Conservation (phyloP, 495 filamentous ascomycete genomes). For the Talaromyces borbonicus region DNA sequence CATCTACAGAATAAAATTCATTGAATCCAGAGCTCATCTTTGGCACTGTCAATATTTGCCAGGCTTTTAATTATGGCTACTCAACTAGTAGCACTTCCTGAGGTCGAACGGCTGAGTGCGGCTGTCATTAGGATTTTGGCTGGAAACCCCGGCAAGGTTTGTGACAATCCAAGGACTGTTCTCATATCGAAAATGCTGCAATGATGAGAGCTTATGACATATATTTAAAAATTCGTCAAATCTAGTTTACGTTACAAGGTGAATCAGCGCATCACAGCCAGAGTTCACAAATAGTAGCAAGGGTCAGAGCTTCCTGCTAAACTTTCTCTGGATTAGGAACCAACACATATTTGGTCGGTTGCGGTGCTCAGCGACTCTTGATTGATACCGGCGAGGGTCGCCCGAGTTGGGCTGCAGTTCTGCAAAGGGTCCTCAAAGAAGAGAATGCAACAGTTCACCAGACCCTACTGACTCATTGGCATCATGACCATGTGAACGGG, state of each 20-base stretch:
- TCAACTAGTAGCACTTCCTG: constrained; percentile 43
- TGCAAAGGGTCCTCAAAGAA: constrained; percentile 51
- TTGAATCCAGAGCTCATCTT: too few relatives aligned
- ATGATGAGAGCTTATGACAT: too few relatives aligned
- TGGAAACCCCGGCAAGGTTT: constrained; percentile 70
- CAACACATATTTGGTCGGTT: constrained; percentile 81
- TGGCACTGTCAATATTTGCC: neutral
- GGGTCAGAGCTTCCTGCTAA: too few relatives aligned
- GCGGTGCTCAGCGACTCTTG: constrained; percentile 53
- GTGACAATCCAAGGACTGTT: constrained; percentile 6
- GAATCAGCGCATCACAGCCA: neutral
- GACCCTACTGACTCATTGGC: constrained; percentile 81
- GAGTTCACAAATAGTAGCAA: neutral
- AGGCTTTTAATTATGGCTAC: constrained; percentile 29
- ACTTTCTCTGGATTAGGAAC: constrained; percentile 56
- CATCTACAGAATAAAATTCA: too few relatives aligned
- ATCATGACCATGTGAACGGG: constrained; percentile 75
- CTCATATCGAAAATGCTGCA: neutral
- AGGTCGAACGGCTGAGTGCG: constrained; percentile 56
- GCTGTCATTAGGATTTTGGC: constrained; percentile 65
- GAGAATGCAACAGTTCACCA: constrained; percentile 56
- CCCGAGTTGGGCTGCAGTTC: constrained; percentile 45
- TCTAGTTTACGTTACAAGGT: constrained; percentile 47
- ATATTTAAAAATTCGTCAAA: neutral
- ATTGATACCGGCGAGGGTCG: constrained; percentile 73